phyloP scores from a whole-genome alignment of 108 stramenopile species.

The Chaetoceros muelleri region DNA sequence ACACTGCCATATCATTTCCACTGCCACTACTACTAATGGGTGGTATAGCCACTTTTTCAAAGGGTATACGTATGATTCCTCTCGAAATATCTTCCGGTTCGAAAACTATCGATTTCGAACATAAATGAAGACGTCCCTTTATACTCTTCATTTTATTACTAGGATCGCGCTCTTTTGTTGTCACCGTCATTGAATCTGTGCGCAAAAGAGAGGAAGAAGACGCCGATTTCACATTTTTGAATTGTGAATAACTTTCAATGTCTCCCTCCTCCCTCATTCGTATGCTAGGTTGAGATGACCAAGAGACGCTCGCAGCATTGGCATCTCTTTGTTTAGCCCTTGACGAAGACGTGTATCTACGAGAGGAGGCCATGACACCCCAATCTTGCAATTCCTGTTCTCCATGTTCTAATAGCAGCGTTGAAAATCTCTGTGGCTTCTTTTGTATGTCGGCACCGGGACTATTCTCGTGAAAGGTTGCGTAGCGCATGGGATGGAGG shows the following conservation, averaged over 20 bases:
- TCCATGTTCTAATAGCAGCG: slow-evolving; percentile 67
- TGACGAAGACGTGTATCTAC: slow-evolving; percentile 14
- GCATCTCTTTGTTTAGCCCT: background rate
- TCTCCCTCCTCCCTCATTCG: too few relatives aligned
- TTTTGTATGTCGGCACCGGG: background rate
- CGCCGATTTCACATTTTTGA: background rate
- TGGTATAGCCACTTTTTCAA: slow-evolving; percentile 35
- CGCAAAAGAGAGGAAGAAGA: slow-evolving; percentile 2
- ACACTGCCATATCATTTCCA: background rate
- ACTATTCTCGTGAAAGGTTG: background rate
- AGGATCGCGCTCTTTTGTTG: slow-evolving; percentile 27
- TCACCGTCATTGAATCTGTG: background rate
- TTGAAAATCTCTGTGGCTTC: slow-evolving; percentile 38
- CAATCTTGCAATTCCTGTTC: slow-evolving; percentile 75
- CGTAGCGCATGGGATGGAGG: background rate
- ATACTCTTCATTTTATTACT: slow-evolving; percentile 45
- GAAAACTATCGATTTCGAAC: slow-evolving; percentile 62
- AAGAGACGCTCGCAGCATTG: background rate
- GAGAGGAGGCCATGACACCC: slow-evolving; percentile 60
- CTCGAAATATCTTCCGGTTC: slow-evolving; percentile 60
- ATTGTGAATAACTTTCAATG: background rate
- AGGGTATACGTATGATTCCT: slow-evolving; percentile 58
- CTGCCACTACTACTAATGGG: too few relatives aligned
- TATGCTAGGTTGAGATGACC: too few relatives aligned
- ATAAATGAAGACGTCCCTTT: slow-evolving; percentile 64